Evolutionary conservation across 2,329 filamentous ascomycete genomes (phyloP), one percentile per base, ranked within the genome.

Genomic region (Xylariales sp.): DNA sequence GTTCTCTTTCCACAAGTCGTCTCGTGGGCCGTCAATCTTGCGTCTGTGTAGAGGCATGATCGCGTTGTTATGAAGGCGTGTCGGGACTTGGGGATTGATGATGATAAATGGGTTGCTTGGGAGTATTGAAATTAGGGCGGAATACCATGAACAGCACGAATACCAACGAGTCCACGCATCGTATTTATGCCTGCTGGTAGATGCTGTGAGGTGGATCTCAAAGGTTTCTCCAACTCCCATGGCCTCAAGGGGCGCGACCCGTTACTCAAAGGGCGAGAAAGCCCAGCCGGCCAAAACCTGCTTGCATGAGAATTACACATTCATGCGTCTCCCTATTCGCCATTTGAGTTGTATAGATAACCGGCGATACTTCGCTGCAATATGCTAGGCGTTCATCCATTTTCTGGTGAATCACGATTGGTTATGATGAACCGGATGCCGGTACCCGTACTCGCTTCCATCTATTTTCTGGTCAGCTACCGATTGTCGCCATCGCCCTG

Each of bases 251-350:
- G 39, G 39, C 39, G 39, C 39, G 39, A 12, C 39, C 39, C 39
- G 14, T 41, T 14, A 5, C 10, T 6, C 28, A n/a, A 18, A 16
- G 49, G 50, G 39, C 4, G 10, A 45, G n/a, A n/a, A 46, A 34
- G 18, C 3, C 46, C 59, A 54, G 30, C 60, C 48, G 32, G 54
- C 52, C 52, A 63, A 56, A 55, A 49, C 16, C 52, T 49, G 60
- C 50, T 32, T 41, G 41, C 60, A 55, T 55, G 8, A 6, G 18
- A 63, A 49, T 3, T 63, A 18, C 60, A 63, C 16, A 48, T 49
- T 49, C 1, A 62, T 49, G 50, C 60, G 39, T 54, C 30, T 30
- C 30, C 28, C 36, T 7, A 62, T 62, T 62, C n/a, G 41, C n/a
- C 41, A 4, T 30, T 3, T 41, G 28, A 48, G n/a, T 18, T 18